Conservation (phyloP, 345 rosid species). For the Gossypium raimondii region DNA sequence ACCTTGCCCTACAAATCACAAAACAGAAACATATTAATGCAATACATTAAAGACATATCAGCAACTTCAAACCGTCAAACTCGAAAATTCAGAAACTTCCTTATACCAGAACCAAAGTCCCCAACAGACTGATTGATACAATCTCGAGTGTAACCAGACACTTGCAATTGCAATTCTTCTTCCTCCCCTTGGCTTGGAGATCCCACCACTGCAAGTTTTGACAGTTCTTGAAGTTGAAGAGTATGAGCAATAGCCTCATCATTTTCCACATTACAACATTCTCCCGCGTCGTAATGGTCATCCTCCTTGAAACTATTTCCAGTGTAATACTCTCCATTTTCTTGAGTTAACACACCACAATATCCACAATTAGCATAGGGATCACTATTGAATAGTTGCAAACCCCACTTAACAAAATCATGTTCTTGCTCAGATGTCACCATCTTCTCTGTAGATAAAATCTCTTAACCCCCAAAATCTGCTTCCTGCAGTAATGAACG, state of each 20-base stretch:
- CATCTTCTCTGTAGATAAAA: slow-evolving; percentile 22
- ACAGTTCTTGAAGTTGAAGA: slow-evolving; percentile 60
- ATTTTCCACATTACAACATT: slow-evolving; percentile 34
- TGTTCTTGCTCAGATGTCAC: slow-evolving; percentile 51
- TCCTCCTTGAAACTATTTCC: slow-evolving; percentile 39
- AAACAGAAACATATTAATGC: background rate
- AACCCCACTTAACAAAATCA: slow-evolving; percentile 58
- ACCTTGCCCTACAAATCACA: slow-evolving; percentile 25
- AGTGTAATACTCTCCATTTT: slow-evolving; percentile 34
- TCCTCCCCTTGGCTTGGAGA: slow-evolving; percentile 30
- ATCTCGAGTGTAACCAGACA: slow-evolving; percentile 26
- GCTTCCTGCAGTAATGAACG: slow-evolving; percentile 16
- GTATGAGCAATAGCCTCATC: slow-evolving; percentile 56
- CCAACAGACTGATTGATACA: slow-evolving; percentile 40
- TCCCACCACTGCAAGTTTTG: slow-evolving; percentile 48
- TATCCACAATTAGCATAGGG: slow-evolving; percentile 44
- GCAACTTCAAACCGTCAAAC: background rate
- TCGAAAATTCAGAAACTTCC: background rate
- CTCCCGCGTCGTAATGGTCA: slow-evolving; percentile 30
- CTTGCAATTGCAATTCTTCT: slow-evolving; percentile 27
- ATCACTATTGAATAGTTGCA: slow-evolving; percentile 48
- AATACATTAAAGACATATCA: slow-evolving; percentile 1
- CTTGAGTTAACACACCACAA: slow-evolving; percentile 26
- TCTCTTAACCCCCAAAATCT: background rate
- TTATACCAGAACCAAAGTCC: slow-evolving; percentile 41